phyloP scores from a whole-genome alignment of 2,329 filamentous ascomycete genomes.

The Kalmusia sp. region DNA sequence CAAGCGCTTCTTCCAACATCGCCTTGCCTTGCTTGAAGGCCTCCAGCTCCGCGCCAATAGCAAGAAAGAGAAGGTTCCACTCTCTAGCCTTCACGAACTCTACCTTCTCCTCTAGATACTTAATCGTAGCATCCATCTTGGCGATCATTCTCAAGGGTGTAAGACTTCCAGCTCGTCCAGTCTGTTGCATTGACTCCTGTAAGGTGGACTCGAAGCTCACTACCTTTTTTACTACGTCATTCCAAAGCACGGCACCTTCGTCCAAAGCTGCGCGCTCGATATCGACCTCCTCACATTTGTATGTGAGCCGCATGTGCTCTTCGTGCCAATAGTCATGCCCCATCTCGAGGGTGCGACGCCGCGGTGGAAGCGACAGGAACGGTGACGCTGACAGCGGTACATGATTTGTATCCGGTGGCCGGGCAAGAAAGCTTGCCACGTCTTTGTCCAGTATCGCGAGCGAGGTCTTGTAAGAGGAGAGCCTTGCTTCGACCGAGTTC shows the following conservation, averaged over 20 bases:
- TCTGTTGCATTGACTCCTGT: slow-evolving; percentile 58
- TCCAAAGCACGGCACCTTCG: slow-evolving; percentile 72
- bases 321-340: slow-evolving; percentile 74
- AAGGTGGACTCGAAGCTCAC: slow-evolving; percentile 71
- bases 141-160: slow-evolving; percentile 20
- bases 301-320: slow-evolving; percentile 65
- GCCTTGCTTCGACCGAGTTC: slow-evolving; percentile 72
- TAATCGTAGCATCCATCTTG: slow-evolving; percentile 65
- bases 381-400: slow-evolving; percentile 44
- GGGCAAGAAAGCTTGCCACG: slow-evolving; percentile 64
- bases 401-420: slow-evolving; percentile 56
- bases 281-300: slow-evolving; percentile 63
- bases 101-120: slow-evolving; percentile 62
- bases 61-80: slow-evolving; percentile 79
- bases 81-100: slow-evolving; percentile 64
- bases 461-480: slow-evolving; percentile 74
- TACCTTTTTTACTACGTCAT: slow-evolving; percentile 65
- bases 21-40: slow-evolving; percentile 68
- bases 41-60: slow-evolving; percentile 76
- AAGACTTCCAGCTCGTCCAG: background rate
- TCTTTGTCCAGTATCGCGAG: slow-evolving; percentile 71
- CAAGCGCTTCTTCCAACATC: slow-evolving; percentile 58
- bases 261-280: slow-evolving; percentile 70
- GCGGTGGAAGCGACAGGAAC: slow-evolving; percentile 67
- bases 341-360: slow-evolving; percentile 73